Evolutionary conservation across 495 filamentous ascomycete genomes (phyloP).

Genomic region (Aspergillus campestris): DNA sequence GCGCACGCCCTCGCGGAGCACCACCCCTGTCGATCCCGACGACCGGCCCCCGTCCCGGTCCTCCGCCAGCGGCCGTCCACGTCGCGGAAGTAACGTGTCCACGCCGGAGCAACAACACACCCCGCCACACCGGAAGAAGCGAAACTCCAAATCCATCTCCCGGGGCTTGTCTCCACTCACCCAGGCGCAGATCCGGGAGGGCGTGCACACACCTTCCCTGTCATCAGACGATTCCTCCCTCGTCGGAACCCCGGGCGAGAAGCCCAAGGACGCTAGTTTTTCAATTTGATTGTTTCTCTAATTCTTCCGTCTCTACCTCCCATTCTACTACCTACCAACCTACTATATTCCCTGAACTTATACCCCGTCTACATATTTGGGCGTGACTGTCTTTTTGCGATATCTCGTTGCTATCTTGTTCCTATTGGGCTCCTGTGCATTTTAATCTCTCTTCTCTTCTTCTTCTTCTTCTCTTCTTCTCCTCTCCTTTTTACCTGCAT

Average conservation of each 20-base stretch:
- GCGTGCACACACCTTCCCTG: conserved; percentile 28
- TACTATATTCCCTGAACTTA: no score
- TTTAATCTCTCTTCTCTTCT: no score
- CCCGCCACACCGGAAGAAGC: conserved; percentile 28
- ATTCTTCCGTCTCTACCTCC: no score
- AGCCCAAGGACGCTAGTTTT: conserved; percentile 8
- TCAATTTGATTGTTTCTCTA: no score
- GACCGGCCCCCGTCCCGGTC: conserved; percentile 35
- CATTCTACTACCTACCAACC: no score
- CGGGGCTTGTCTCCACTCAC: conserved; percentile 36
- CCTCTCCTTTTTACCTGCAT: no score
- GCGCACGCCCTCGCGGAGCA: conserved; percentile 42
- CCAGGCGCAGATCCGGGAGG: conserved; percentile 37
- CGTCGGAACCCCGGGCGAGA: conserved; percentile 13
- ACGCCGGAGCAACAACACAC: conserved; percentile 20
- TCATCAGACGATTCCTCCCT: conserved; percentile 30
- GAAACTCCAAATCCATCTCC: conserved; percentile 25
- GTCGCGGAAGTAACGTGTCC: conserved; percentile 24
- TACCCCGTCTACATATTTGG: no score
- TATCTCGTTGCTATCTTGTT: no score
- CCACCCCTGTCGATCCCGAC: conserved; percentile 34
- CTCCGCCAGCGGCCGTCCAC: conserved; percentile 24
- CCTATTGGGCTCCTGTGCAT: no score
- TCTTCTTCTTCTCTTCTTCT: no score
- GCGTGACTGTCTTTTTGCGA: no score